Conservation (phyloP, 2,329 filamentous ascomycete species). For the Talaromyces sp. region DNA sequence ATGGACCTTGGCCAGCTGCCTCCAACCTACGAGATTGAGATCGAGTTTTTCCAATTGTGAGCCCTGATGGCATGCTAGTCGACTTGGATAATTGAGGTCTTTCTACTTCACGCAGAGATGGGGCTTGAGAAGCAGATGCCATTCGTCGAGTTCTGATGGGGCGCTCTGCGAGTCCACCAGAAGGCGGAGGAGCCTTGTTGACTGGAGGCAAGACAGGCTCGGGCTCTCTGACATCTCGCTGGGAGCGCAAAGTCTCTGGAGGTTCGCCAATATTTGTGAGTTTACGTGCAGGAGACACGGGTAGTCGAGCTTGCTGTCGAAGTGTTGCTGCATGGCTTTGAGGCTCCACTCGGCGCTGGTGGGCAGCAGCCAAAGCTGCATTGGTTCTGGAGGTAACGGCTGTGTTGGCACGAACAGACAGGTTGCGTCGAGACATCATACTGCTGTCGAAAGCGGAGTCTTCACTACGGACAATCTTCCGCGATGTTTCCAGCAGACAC, state of each 20-base stretch:
- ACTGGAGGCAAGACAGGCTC: conserved; percentile 15
- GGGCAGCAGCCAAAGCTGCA: conserved; percentile 43
- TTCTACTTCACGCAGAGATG: conserved; percentile 36
- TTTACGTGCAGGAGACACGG: conserved; percentile 33
- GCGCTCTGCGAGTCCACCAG: conserved; percentile 42
- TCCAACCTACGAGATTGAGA: conserved; percentile 45
- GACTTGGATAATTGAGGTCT: conserved; percentile 34
- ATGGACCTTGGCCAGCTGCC: conserved; percentile 29
- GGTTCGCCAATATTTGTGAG: conserved; percentile 29
- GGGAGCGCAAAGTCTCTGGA: conserved; percentile 16
- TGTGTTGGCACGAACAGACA: conserved; percentile 31
- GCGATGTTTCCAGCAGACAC: conserved; percentile 33
- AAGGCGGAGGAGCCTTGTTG: conserved; percentile 13
- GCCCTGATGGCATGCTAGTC: conserved; percentile 33
- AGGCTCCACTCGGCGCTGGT: conserved; percentile 42
- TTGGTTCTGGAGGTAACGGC: conserved; percentile 40
- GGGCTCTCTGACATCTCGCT: conserved; percentile 22
- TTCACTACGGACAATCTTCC: conserved; percentile 23
- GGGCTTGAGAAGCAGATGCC: conserved; percentile 37
- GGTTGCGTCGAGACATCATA: conserved; percentile 30
- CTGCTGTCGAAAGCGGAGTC: conserved; percentile 32
- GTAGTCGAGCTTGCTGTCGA: conserved; percentile 48
- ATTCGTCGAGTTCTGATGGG: conserved; percentile 43
- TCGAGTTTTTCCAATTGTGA: conserved; percentile 46
- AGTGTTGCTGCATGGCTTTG: conserved; percentile 52